phyloP scores from a whole-genome alignment of 345 rosid genomes.

The Bruguiera parviflora region DNA sequence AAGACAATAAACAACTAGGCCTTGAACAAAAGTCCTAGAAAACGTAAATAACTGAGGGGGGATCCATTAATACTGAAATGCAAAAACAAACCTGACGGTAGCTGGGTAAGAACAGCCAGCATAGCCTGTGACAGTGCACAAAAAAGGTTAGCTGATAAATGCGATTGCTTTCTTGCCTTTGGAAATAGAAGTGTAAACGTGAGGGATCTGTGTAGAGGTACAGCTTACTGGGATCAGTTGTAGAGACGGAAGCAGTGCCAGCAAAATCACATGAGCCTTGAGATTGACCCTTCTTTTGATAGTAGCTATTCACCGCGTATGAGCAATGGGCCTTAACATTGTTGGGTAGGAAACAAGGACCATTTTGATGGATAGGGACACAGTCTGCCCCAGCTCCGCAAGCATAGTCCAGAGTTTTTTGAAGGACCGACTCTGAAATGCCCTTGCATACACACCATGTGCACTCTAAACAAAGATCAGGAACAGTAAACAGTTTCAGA shows the following conservation, averaged over 20 bases:
- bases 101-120: slow-evolving; percentile 48
- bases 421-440: slow-evolving; percentile 49
- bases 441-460: slow-evolving; percentile 89
- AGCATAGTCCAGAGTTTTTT: slow-evolving; percentile 78
- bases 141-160: not conserved
- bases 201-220: not conserved
- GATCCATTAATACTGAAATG: not conserved
- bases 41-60: not conserved
- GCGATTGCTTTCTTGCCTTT: too few relatives aligned
- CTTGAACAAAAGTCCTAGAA: not conserved
- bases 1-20: not conserved
- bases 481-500: not conserved
- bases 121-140: slow-evolving; percentile 28
- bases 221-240: slow-evolving; percentile 29
- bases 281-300: slow-evolving; percentile 72
- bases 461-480: slow-evolving; percentile 35
- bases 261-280: slow-evolving; percentile 71
- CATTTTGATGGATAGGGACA: slow-evolving; percentile 49
- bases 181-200: too few relatives aligned
- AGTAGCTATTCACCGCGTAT: slow-evolving; percentile 91
- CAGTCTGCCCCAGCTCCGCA: slow-evolving; percentile 99
- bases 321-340: slow-evolving; percentile 69
- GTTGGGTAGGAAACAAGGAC: slow-evolving; percentile 71
- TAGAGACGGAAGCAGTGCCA: slow-evolving; percentile 51
- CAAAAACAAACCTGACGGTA: slow-evolving; percentile 36